Base-by-base conservation (phyloP, 768 basidiomycete genomes). In the Tricholoma saponaceum region DNA sequence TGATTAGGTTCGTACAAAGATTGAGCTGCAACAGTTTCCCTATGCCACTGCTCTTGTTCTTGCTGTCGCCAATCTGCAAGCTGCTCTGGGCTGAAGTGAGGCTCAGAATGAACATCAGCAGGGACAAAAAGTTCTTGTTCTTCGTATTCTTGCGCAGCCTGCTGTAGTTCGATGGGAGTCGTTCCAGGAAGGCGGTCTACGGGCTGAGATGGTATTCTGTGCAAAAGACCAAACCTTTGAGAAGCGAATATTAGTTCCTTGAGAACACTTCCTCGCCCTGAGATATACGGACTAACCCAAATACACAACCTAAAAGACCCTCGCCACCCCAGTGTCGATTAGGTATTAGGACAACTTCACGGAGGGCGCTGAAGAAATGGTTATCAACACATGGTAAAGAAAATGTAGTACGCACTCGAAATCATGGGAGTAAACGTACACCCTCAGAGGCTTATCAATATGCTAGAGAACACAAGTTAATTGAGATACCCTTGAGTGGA, bases 271-370 rank as follows among this genome's bases (percentile, higher is more conserved):
- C 22, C 52, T 41, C 30, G 37, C 54, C 50, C 41, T 54, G 26
- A 41, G 30, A 37, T 39, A 35, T 32, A 56, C 49, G 1, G 33
- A 78, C 87, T 58, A 69, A 96, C 88, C 96, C 96, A 47, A 98
- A 97, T 26, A 98, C 89, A 65, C 95, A 98, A 41, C 96, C 96
- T 12, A 98, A 77, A 25, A 98, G 78, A 0, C 96, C 95, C 69
- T 95, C 95, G 5, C 96, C 96, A 46, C 96, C 96, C 95, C 96
- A 98, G 63, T 96, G 92, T 50, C 95, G 81, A 71, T 98, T 98
- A 9, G 97, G 96, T 52, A 98, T 92, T 20, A 98, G 73, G 30
- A 98, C 92, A 14, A 96, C 94, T 68, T 98, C 95, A 61, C 95
- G 80, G 49, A 96, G 81, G 41, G 93, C 90, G 70, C 95, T 97